A percentile compares a stretch with the other conserved stretches of the same genome.
Conservation (phyloP, 441 rosid genomes). For the Sinapis alba region DNA sequence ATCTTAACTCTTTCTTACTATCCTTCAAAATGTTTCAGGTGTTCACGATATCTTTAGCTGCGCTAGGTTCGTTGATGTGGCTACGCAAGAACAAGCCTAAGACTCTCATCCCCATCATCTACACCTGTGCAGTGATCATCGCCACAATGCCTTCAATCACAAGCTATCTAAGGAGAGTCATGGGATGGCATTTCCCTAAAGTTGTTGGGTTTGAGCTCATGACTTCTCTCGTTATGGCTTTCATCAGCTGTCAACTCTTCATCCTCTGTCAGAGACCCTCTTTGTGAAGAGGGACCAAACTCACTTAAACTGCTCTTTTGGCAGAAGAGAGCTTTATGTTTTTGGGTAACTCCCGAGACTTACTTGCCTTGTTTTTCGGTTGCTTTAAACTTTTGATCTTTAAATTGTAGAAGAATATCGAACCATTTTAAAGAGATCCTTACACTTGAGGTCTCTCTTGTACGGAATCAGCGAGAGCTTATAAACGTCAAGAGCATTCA, state of each 20-base stretch:
- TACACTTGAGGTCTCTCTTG: too few species aligned
- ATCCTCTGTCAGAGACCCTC: constrained; percentile 83
- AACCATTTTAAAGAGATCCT: too few species aligned
- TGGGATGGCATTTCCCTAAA: constrained; percentile 89
- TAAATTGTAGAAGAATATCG: too few species aligned
- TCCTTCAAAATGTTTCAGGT: constrained; percentile 49
- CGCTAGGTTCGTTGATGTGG: constrained; percentile 97
- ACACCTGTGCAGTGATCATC: constrained; percentile 79
- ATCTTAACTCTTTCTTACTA: background rate
- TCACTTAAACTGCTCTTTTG: too few species aligned
- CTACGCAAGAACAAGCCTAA: constrained; percentile 91
- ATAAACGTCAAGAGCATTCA: too few species aligned
- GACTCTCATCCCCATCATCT: constrained; percentile 78
- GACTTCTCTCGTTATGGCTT: constrained; percentile 79
- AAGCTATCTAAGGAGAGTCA: constrained; percentile 75
- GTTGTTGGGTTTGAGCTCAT: constrained; percentile 79
- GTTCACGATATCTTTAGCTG: constrained; percentile 83
- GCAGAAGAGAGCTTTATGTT: too few species aligned
- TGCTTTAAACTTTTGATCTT: too few species aligned
- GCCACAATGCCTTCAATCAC: constrained; percentile 96
- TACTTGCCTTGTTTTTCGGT: too few species aligned
- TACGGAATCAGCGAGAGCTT: too few species aligned
- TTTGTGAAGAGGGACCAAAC: constrained; percentile 34
- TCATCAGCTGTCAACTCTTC: constrained; percentile 87
- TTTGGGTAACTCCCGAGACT: too few species aligned